Evolutionary conservation across 345 rosid species (phyloP), one percentile per base, ranked within the genome.

Genomic region (Isatis tinctoria): DNA sequence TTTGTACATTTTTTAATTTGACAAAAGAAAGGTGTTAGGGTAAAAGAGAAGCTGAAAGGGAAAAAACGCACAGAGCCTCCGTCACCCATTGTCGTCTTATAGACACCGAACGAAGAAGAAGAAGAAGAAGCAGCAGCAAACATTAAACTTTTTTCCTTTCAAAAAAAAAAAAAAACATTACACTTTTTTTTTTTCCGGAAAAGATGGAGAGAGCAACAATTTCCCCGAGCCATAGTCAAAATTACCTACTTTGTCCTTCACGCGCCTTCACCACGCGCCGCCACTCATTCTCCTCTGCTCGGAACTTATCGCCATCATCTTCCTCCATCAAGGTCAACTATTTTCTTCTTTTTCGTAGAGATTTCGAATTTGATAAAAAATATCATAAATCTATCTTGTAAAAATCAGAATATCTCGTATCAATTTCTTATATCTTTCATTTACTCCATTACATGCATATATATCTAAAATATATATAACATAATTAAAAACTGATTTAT

Each of bases 181-280:
- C 40, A 33, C 71, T 16, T 33, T 20, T 44, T n/a, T n/a, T n/a
- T n/a, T n/a, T n/a, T n/a, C n/a, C 30, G 30, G 7, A 48, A 51
- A 52, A 36, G 60, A 92, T 92, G 97, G 96, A 90, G 83, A 76
- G 75, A 68, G 69, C 72, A 48, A 85, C 86, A 18, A 77, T 80
- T 24, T 47, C 76, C 0, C 67, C 82, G 0, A 81, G 70, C 43
- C 67, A 80, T 22, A 84, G 73, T 28, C 83, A 84, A 22, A 83
- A 74, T 69, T 77, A 57, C 83, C 77, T 81, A 24, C 65, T 75
- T 35, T 74, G n/a, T 56, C 87, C 88, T 47, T 77, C 88, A 36
- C 83, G 83, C 57, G 40, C 74, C 76, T 75, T 63, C 51, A 49
- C 49, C 47, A 70, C 78, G 47, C 75, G 73, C 67, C 81, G 35